Base-by-base conservation (phyloP, 345 rosid genomes). In the Arabis alpina region DNA sequence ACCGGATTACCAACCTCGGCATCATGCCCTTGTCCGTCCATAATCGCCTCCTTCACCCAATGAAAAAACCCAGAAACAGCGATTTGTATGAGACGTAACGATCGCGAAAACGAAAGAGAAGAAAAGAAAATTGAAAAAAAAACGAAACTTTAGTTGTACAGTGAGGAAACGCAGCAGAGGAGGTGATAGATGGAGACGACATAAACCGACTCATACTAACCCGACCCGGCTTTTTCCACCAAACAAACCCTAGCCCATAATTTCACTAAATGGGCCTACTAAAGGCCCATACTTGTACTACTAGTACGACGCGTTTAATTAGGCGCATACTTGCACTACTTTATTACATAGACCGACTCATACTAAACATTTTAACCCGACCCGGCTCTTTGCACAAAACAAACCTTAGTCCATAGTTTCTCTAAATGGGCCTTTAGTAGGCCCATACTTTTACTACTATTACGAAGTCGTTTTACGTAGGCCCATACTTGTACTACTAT, bases 11-110 rank as follows among this genome's bases (percentile, higher is more conserved):
- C 65, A 57, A 48, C 70, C 59, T 79, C 83, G n/a, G 79, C 71
- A 14, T 73, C 82, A 16, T 77, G 79, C 58, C 77, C 77, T 60
- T 66, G 36, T 8, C 82, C 84, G 75, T 84, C 32, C 83, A 81
- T 41, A 55, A 48, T 55, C 4, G 15, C 16, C 45, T 54, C 69
- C 16, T 61, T 44, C 9, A 6, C 13, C 9, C 47, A 49, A 49
- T 2, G 28, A 10, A 34, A 36, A 36, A n/a, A 14, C 5, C 12
- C 15, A 59, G 67, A 65, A 6, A 52, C 30, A 48, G 47, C 50
- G 71, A 75, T 68, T 44, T 30, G 47, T 63, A 56, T 4, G 0
- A 55, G 14, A 70, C 66, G 75, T 53, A 16, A 34, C 40, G 55
- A 66, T 66, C 51, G 43, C 30, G 40, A 9, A 53, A 43, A 66